Percentiles rank a stretch among this genome's conserved stretches.
Evolutionary conservation across 2,329 filamentous ascomycete species (phyloP).

Genomic region (Ophiostoma quercus): DNA sequence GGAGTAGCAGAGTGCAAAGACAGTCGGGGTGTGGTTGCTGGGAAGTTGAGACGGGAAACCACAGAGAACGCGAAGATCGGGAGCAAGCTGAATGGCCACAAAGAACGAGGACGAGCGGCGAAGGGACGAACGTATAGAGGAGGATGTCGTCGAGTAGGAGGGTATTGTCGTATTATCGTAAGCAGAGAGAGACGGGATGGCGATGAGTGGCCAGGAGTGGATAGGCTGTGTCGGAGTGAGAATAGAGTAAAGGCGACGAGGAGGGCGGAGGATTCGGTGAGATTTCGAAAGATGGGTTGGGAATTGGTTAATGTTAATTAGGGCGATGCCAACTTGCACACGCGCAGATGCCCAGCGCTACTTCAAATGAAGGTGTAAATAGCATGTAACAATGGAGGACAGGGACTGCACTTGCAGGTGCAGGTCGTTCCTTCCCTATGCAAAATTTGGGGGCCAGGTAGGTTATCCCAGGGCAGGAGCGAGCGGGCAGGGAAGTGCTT

Average conservation of each 20-base stretch:
- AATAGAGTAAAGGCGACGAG: conserved; percentile 5
- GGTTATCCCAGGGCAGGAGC: neutral
- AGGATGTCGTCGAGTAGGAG: neutral
- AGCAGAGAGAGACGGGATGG: neutral
- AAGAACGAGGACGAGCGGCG: neutral
- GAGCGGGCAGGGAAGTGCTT: conserved; percentile 12
- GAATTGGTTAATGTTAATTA: conserved; percentile 9
- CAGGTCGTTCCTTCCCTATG: conserved; percentile 2
- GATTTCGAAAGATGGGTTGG: conserved; percentile 16
- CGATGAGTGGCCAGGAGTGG: neutral
- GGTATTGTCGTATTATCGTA: neutral
- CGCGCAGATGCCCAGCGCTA: neutral
- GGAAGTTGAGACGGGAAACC: neutral
- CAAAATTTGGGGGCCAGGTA: neutral
- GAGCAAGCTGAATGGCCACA: neutral
- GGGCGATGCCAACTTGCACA: conserved; percentile 7
- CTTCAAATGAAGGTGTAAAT: neutral
- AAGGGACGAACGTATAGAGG: neutral
- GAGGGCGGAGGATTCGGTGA: conserved; percentile 13
- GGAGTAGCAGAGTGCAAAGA: neutral
- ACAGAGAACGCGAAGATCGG: neutral
- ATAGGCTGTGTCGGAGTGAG: neutral
- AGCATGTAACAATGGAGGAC: conserved; percentile 1
- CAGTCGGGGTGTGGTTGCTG: neutral
- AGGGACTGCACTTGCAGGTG: neutral